These are phyloP conservation scores for Pythium phragmitis DNA, from an alignment of 352 stramenopile species.

Conservation along the genomic window DNA sequence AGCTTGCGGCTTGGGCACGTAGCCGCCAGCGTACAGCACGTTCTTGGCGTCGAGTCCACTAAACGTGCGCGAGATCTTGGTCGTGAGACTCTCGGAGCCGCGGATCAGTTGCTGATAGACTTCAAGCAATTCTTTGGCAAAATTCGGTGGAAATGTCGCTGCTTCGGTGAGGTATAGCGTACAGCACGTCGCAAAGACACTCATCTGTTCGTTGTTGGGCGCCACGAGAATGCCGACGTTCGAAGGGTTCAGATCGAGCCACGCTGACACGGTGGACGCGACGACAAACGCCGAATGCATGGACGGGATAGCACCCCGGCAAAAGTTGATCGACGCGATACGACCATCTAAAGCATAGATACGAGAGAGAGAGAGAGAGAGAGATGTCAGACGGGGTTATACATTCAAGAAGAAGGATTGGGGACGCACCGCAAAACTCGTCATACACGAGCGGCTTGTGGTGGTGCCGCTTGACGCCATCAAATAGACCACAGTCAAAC, in stretches of 20 bases:
- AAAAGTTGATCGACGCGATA: constrained; percentile 80
- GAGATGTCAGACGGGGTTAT: not conserved
- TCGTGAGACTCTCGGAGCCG: constrained; percentile 66
- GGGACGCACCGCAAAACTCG: constrained; percentile 74
- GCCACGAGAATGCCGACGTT: constrained; percentile 82
- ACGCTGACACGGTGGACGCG: constrained; percentile 77
- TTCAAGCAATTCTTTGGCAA: constrained; percentile 68
- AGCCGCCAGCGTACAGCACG: constrained; percentile 54
- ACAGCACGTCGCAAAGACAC: constrained; percentile 85
- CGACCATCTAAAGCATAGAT: constrained; percentile 52
- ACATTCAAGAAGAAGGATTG: not conserved
- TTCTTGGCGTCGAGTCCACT: constrained; percentile 73
- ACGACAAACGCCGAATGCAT: constrained; percentile 87
- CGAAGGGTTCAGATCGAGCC: constrained; percentile 71
- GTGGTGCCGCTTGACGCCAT: constrained; percentile 78
- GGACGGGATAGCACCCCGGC: constrained; percentile 64
- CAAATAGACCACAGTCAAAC: constrained; percentile 85
- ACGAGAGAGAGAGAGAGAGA: not conserved
- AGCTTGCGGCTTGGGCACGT: constrained; percentile 66
- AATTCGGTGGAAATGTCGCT: constrained; percentile 62
- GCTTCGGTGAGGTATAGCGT: constrained; percentile 77
- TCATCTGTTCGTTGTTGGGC: constrained; percentile 87
- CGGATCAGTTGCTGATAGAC: constrained; percentile 80
- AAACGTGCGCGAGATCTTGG: constrained; percentile 77
- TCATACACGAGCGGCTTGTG: constrained; percentile 82